Conservation (phyloP, 1,139 yeast species). For the Zygoascus meyerae region DNA sequence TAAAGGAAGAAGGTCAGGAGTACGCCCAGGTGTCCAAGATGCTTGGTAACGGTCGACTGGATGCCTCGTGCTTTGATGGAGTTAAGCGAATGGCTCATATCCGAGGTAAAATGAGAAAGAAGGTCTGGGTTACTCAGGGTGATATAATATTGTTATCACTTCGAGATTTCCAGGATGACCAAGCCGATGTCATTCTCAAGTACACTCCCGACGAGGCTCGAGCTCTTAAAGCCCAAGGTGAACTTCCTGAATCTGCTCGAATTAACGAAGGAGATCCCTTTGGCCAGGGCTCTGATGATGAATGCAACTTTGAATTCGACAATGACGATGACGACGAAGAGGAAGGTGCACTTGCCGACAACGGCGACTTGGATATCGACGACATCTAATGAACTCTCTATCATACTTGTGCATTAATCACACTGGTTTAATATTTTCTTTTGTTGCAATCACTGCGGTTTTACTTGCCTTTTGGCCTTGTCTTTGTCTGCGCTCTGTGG, state of each 20-base stretch:
- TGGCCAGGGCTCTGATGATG: slow-evolving; percentile 95
- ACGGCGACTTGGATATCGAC: slow-evolving; percentile 66
- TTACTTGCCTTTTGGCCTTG: no score
- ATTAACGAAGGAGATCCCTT: slow-evolving; percentile 97
- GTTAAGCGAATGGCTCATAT: slow-evolving; percentile 92
- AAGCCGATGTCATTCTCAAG: slow-evolving; percentile 96
- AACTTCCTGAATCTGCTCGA: slow-evolving; percentile 89
- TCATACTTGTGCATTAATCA: no score
- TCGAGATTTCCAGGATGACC: slow-evolving; percentile 98
- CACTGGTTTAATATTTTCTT: no score
- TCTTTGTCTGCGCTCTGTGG: no score
- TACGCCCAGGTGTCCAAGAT: slow-evolving; percentile 97
- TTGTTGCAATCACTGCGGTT: no score
- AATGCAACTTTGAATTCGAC: slow-evolving; percentile 97
- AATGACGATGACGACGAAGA: slow-evolving; percentile 80
- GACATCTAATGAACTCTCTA: slow-evolving; percentile 46
- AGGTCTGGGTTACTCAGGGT: slow-evolving; percentile 99
- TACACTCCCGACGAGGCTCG: slow-evolving; percentile 98
- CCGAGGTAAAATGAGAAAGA: slow-evolving; percentile 98
- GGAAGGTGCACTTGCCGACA: slow-evolving; percentile 55
- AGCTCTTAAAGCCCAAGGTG: slow-evolving; percentile 92
- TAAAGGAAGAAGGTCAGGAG: slow-evolving; percentile 95
- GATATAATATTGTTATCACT: slow-evolving; percentile 92
- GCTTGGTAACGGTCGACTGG: slow-evolving; percentile 97
- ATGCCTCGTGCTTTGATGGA: slow-evolving; percentile 93